Percentiles rank a stretch among this genome's conserved stretches.
phyloP scores from a whole-genome alignment of 257 asterid species.

The Schizonepeta tenuifolia region DNA sequence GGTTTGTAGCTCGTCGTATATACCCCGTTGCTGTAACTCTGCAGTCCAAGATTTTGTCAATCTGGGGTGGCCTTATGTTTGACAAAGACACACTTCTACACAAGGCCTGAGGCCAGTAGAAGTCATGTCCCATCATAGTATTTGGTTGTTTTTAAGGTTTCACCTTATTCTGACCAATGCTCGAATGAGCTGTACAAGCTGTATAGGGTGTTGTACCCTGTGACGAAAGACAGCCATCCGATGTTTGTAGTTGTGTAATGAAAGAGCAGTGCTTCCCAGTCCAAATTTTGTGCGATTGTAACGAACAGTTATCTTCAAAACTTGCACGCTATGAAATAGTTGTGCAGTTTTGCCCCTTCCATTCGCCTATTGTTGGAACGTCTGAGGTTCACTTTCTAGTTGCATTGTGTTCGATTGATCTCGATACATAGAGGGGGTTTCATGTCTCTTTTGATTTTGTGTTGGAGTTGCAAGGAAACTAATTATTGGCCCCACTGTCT shows the following conservation, averaged over 20 bases:
- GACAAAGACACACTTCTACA: slow-evolving; percentile 10
- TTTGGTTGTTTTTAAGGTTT: slow-evolving; percentile 16
- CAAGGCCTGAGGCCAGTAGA: slow-evolving; percentile 24
- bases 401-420: too few relatives aligned
- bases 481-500: neutral
- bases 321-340: slow-evolving; percentile 15
- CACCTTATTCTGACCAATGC: slow-evolving; percentile 20
- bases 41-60: slow-evolving; percentile 20
- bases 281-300: too few relatives aligned
- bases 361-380: too few relatives aligned
- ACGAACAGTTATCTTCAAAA: slow-evolving; percentile 21
- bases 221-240: neutral
- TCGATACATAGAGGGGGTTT: neutral
- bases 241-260: slow-evolving; percentile 22
- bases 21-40: slow-evolving; percentile 21
- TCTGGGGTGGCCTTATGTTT: neutral
- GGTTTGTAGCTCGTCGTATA: neutral
- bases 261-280: slow-evolving; percentile 24
- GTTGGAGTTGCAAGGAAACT: neutral
- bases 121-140: slow-evolving; percentile 11
- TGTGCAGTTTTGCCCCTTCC: neutral
- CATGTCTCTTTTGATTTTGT: too few relatives aligned
- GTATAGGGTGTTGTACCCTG: slow-evolving; percentile 37
- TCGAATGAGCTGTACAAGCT: slow-evolving; percentile 35
- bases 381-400: too few relatives aligned